Evolutionary conservation across 2,329 filamentous ascomycete genomes (phyloP), one percentile per base, ranked within the genome.

Genomic region (Calonectria leucothoes): DNA sequence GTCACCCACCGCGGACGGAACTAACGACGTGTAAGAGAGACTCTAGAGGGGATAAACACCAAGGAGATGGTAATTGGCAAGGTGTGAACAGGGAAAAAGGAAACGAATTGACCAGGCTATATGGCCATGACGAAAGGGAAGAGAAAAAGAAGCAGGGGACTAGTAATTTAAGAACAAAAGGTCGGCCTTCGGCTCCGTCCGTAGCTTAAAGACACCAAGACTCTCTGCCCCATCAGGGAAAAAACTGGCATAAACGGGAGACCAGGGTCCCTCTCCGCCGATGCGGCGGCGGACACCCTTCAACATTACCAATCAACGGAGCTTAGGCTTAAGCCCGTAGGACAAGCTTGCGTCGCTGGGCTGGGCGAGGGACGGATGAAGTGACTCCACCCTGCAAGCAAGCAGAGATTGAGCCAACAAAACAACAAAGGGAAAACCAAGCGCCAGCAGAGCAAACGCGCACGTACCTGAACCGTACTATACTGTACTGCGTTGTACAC

Each of bases 1-100:
- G 78, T 80, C 77, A 76, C 77, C 78, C 77, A 69, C 71, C 78
- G 77, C 78, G 78, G 29, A 55, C 45, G 17, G 35, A 66, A 61
- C n/a, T 55, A 48, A 69, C 37, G 10, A n/a, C 29, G 33, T 23
- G 49, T 37, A 20, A 23, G 20, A 45, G 25, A 39, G 31, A 27
- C 55, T 37, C 55, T 61, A 55, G n/a, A 61, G 37, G 55, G 35
- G 33, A 39, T 25, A 61, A 61, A 61, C 55, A 31, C 52, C 55
- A 52, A 66, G 17, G 29, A 31, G 39, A 29, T 39, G 42, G 48
- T 17, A 57, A n/a, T n/a, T 59, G 17, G 29, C 8, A 65, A 55
- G 33, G 27, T 29, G 29, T 29, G 29, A 33, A 49, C 23, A 59
- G 39, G 42, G 25, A 31, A 65, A 31, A 65, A 45, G 57, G 27